These are phyloP conservation scores for Pythium plurisporium DNA, from an alignment of 352 stramenopile species.

Conservation along the genomic window DNA sequence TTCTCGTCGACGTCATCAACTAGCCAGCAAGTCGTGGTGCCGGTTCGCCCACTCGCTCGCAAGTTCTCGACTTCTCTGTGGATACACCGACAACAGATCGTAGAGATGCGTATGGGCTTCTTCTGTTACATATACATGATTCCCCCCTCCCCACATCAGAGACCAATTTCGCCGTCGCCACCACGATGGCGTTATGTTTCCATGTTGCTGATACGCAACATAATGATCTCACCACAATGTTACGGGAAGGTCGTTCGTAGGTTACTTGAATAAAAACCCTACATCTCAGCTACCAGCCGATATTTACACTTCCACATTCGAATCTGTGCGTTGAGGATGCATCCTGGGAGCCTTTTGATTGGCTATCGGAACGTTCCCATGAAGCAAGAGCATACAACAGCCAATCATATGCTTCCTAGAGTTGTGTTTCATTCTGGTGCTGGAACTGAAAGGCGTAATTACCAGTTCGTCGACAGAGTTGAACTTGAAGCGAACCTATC, in stretches of 20 bases:
- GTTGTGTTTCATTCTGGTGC: conserved; percentile 3
- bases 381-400: neutral
- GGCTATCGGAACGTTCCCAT: neutral
- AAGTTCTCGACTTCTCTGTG: neutral
- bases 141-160: no score
- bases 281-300: neutral
- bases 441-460: conserved; percentile 24
- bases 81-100: conserved; percentile 5
- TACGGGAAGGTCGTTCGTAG: conserved; percentile 6
- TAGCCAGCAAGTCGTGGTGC: no score
- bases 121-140: conserved; percentile 11
- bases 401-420: conserved; percentile 12
- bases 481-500: conserved; percentile 32
- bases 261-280: conserved; percentile 13
- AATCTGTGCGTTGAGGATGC: neutral
- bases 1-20: conserved; percentile 95
- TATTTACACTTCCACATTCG: neutral
- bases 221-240: neutral
- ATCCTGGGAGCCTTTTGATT: neutral
- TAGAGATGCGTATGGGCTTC: conserved; percentile 6
- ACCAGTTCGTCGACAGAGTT: conserved; percentile 25
- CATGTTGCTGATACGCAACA: conserved; percentile 13
- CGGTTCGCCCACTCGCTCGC: no score
- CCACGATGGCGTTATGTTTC: neutral
- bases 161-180: neutral